Percentiles rank a stretch among this genome's conserved stretches.
Conservation (phyloP, 148 eudicot species). For the Heliamphora exappendiculata region DNA sequence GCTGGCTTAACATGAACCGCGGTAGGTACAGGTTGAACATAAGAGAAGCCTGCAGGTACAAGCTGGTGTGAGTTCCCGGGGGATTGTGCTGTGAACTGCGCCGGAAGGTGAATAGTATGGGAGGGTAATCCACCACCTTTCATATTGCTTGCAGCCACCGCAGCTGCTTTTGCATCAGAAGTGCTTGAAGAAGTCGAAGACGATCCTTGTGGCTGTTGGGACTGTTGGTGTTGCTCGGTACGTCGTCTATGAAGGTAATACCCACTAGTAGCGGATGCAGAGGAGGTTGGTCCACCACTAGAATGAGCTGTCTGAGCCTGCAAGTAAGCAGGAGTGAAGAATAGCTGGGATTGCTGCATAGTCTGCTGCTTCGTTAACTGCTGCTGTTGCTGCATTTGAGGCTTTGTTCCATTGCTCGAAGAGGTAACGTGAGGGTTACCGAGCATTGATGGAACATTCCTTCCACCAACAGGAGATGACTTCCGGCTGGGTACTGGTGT, state of each 20-base stretch:
- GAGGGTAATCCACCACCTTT: slow-evolving; percentile 47
- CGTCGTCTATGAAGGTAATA: slow-evolving; percentile 56
- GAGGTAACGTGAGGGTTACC: slow-evolving; percentile 56
- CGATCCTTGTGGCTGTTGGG: slow-evolving; percentile 33
- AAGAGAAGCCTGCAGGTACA: slow-evolving; percentile 49
- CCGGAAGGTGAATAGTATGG: slow-evolving; percentile 38
- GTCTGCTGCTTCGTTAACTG: slow-evolving; percentile 34
- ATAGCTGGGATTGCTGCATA: slow-evolving; percentile 55
- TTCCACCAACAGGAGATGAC: slow-evolving; percentile 36
- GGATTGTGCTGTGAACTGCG: slow-evolving; percentile 53
- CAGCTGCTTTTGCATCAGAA: slow-evolving; percentile 60
- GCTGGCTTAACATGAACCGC: slow-evolving; percentile 61
- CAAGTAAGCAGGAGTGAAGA: slow-evolving; percentile 50
- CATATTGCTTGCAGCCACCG: slow-evolving; percentile 35
- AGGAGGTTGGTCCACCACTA: slow-evolving; percentile 28
- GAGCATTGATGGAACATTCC: slow-evolving; percentile 47
- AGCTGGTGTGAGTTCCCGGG: slow-evolving; percentile 38
- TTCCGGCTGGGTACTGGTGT: slow-evolving; percentile 41
- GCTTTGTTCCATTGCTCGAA: slow-evolving; percentile 28
- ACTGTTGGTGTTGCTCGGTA: slow-evolving; percentile 47
- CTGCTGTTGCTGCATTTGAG: slow-evolving; percentile 40
- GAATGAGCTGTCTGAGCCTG: slow-evolving; percentile 39
- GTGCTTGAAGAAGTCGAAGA: slow-evolving; percentile 35
- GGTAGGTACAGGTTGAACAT: slow-evolving; percentile 45
- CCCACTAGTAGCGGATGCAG: slow-evolving; percentile 33